Percentiles rank a stretch among this genome's conserved stretches.
Conservation (phyloP, 768 basidiomycete genomes). For the Tulasnella sp. region DNA sequence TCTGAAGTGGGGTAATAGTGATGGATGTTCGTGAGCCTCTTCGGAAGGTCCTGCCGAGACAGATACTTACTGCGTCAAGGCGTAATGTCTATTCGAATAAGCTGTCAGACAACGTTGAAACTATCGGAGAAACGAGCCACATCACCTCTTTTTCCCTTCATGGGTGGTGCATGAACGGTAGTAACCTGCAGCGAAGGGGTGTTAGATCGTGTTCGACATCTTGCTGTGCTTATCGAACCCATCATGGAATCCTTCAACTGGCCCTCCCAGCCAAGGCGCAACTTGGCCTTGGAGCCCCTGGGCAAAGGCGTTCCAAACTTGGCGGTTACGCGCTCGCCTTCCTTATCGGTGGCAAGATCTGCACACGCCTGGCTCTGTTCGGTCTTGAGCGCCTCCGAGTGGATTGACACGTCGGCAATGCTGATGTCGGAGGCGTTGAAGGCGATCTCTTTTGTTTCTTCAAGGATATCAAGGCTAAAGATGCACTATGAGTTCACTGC, state of each 20-base stretch:
- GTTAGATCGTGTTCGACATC: neutral
- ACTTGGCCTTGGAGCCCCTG: constrained; percentile 52
- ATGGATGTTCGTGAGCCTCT: too few species aligned
- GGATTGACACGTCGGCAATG: constrained; percentile 44
- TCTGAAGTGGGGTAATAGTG: neutral
- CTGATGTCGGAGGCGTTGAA: constrained; percentile 51
- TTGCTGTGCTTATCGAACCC: constrained; percentile 31
- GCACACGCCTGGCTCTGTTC: constrained; percentile 34
- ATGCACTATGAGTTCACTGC: neutral
- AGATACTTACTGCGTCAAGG: constrained; percentile 78
- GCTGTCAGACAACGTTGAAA: neutral
- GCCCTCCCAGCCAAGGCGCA: constrained; percentile 57
- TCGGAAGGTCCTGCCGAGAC: neutral
- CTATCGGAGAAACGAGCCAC: neutral
- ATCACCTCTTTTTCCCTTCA: constrained; percentile 45
- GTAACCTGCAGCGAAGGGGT: constrained; percentile 30
- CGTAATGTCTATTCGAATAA: constrained; percentile 32
- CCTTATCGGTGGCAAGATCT: constrained; percentile 41
- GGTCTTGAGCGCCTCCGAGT: constrained; percentile 40
- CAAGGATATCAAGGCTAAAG: constrained; percentile 48
- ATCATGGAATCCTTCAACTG: constrained; percentile 59
- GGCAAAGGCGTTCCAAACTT: constrained; percentile 46
- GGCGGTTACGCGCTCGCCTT: constrained; percentile 53
- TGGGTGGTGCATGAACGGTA: constrained; percentile 57
- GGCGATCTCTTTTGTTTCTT: constrained; percentile 46